Percentiles rank a stretch among this genome's conserved stretches.
These are phyloP conservation scores for Epichloe uncinata DNA, from an alignment of 2,329 filamentous ascomycete species.

Conservation along the genomic window DNA sequence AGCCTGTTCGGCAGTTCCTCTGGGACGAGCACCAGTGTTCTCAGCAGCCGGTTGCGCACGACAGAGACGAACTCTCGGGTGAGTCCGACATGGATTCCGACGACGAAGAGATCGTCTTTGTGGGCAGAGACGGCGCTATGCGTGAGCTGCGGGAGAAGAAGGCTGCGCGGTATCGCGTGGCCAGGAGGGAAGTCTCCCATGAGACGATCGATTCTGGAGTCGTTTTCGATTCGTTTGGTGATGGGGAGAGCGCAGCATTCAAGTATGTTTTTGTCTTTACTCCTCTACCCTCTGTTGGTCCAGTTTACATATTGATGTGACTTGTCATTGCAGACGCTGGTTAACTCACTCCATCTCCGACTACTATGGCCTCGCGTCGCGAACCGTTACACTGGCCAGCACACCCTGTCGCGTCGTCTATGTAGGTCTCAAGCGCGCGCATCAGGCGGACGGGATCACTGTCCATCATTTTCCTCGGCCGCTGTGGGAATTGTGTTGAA, in stretches of 20 bases:
- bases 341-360: slow-evolving; percentile 82
- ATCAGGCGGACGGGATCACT: background rate
- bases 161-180: slow-evolving; percentile 32
- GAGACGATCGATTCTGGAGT: slow-evolving; percentile 50
- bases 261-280: slow-evolving; percentile 43
- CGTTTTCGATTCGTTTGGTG: slow-evolving; percentile 67
- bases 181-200: slow-evolving; percentile 38
- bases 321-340: slow-evolving; percentile 53
- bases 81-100: slow-evolving; percentile 28
- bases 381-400: slow-evolving; percentile 59
- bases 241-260: slow-evolving; percentile 67
- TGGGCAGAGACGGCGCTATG: slow-evolving; percentile 55
- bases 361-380: slow-evolving; percentile 83
- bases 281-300: no score
- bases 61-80: background rate
- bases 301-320: background rate
- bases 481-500: slow-evolving; percentile 47
- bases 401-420: slow-evolving; percentile 70
- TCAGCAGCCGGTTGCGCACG: slow-evolving; percentile 12
- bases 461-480: slow-evolving; percentile 39
- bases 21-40: slow-evolving; percentile 27
- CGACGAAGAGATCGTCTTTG: slow-evolving; percentile 87
- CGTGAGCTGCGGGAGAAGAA: slow-evolving; percentile 24
- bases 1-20: slow-evolving; percentile 68
- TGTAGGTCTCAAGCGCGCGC: slow-evolving; percentile 53